These are phyloP conservation scores for Helotiales sp. DNA, from an alignment of 2,329 filamentous ascomycete species.

Conservation along the genomic window DNA sequence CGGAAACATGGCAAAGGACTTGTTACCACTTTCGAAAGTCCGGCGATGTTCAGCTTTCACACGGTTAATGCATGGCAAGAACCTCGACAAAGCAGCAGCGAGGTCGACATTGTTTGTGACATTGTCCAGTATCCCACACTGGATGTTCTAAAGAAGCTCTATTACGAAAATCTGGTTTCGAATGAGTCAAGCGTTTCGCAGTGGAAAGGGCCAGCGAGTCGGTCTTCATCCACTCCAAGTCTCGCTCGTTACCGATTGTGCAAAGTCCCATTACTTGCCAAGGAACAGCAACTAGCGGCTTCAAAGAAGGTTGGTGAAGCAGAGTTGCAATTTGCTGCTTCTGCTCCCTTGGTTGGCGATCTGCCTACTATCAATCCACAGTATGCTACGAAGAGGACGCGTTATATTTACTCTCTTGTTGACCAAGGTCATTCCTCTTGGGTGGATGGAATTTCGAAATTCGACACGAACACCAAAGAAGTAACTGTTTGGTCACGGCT, in stretches of 20 bases:
- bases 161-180: conserved; percentile 68
- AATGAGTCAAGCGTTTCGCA: conserved; percentile 37
- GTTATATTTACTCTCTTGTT: conserved; percentile 60
- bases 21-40: conserved; percentile 66
- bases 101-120: conserved; percentile 65
- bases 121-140: conserved; percentile 61
- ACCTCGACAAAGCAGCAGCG: conserved; percentile 32
- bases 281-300: neutral
- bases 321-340: conserved; percentile 34
- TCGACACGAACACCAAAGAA: conserved; percentile 55
- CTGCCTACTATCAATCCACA: conserved; percentile 65
- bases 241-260: no score
- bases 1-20: conserved; percentile 60
- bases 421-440: conserved; percentile 60
- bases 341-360: no score
- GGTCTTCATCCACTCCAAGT: no score
- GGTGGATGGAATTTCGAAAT: conserved; percentile 65
- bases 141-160: conserved; percentile 66
- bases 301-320: neutral
- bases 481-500: conserved; percentile 57
- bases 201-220: neutral
- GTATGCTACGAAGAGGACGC: conserved; percentile 51
- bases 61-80: conserved; percentile 76
- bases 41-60: conserved; percentile 78
- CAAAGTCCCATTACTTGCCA: neutral